Evolutionary conservation across 2,329 filamentous ascomycete species (phyloP).

Genomic region (Fusarium sp.): DNA sequence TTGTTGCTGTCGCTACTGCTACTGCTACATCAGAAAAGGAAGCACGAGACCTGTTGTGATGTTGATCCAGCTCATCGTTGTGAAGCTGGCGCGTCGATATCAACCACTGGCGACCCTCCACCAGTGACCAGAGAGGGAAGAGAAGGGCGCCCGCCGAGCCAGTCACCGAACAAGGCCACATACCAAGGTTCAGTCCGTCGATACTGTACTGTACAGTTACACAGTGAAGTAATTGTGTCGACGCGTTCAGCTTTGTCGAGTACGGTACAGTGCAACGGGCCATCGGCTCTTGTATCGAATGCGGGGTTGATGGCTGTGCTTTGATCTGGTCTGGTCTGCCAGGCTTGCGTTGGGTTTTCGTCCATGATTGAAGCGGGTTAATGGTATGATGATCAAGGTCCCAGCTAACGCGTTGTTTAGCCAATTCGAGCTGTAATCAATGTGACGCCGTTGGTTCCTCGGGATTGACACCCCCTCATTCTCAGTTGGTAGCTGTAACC

Average conservation of each 20-base stretch:
- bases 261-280: conserved; percentile 7
- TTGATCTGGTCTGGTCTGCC: background rate
- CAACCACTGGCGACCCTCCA: conserved; percentile 51
- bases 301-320: conserved; percentile 23
- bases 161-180: conserved; percentile 42
- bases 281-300: conserved; percentile 18
- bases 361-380: conserved; percentile 16
- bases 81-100: conserved; percentile 32
- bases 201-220: conserved; percentile 12
- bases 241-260: conserved; percentile 18
- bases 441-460: conserved; percentile 28
- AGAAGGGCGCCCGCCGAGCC: conserved; percentile 32
- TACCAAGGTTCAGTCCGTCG: conserved; percentile 41
- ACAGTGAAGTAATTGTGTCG: conserved; percentile 14
- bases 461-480: conserved; percentile 27
- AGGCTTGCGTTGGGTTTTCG: conserved; percentile 7
- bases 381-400: conserved; percentile 25
- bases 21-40: conserved; percentile 26
- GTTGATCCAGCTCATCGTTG: conserved; percentile 39
- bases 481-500: background rate
- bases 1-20: conserved; percentile 14
- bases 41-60: conserved; percentile 43
- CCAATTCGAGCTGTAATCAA: conserved; percentile 34
- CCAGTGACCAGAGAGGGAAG: conserved; percentile 32
- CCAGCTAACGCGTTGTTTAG: conserved; percentile 8